Evolutionary conservation across 2,329 filamentous ascomycete genomes (phyloP).

Genomic region (Penicillium occitanis): DNA sequence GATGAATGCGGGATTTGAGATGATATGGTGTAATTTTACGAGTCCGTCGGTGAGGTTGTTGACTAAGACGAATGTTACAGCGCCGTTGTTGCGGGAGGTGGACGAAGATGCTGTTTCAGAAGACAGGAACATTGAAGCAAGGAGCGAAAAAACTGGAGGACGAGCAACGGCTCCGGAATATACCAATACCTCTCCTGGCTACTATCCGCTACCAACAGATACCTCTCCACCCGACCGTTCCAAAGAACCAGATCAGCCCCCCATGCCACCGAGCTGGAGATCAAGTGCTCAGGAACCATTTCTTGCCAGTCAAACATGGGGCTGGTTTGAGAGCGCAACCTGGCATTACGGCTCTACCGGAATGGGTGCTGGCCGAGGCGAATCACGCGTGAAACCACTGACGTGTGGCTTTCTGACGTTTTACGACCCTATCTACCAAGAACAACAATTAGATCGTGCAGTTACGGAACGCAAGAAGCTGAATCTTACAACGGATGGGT

Average conservation of each 20-base stretch:
- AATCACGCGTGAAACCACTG: constrained; percentile 43
- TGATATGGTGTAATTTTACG: constrained; percentile 55
- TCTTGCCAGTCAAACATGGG: constrained; percentile 42
- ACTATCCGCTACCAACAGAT: constrained; percentile 39
- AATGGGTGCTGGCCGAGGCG: constrained; percentile 43
- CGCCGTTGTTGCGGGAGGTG: constrained; percentile 38
- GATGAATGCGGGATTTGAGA: constrained; percentile 55
- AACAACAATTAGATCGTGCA: neutral
- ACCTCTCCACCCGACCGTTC: constrained; percentile 40
- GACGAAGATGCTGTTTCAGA: neutral
- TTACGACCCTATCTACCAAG: neutral
- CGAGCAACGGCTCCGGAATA: neutral
- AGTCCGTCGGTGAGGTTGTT: constrained; percentile 47
- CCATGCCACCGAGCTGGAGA: constrained; percentile 43
- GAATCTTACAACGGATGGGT: neutral
- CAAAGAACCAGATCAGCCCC: constrained; percentile 36
- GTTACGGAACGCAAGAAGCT: neutral
- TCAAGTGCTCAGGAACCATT: constrained; percentile 41
- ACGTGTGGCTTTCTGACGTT: constrained; percentile 42
- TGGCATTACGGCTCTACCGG: constrained; percentile 46
- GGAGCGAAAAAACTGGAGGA: neutral
- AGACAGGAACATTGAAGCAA: neutral
- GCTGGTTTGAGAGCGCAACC: constrained; percentile 49
- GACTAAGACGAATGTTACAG: constrained; percentile 50
- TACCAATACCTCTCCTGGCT: constrained; percentile 11